Base-by-base conservation (phyloP, 148 eudicot genomes). In the Cornus florida region DNA sequence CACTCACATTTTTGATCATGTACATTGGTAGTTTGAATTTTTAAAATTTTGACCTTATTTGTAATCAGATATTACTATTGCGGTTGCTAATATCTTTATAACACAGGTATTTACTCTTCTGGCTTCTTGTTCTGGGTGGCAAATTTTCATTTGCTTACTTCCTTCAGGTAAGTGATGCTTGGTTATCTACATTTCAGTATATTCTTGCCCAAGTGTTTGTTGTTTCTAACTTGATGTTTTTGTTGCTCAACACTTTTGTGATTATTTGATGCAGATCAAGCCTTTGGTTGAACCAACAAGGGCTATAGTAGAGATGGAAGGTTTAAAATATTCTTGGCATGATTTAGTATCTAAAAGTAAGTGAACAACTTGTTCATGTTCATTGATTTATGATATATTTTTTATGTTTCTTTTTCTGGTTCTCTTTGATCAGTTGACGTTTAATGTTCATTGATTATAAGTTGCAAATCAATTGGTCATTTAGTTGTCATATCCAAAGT, bases 261-360 rank as follows among this genome's bases (percentile, higher is more conserved):
- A 57, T 67, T 14, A 71, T 14, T 66, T 72, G n/a, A 65, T 84
- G 83, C 92, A 96, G 99, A 87, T 96, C 67, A 81, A 41, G 67
- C 99, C 99, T 41, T 78, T 96, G 91, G 99, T 92, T 28, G 68
- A 77, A 41, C 99, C 99, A 53, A 96, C 99, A 46, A 68, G 79
- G 82, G 12, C 12, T 6, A 87, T 96, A 71, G 90, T 96, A 35
- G 31, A 39, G 13, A 85, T 90, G 84, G 57, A 84, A 50, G 81
- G 79, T 75, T 70, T 87, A 80, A 57, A 13, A 17, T 96, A 96
- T 82, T 89, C 97, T 23, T 96, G 99, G 99, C 99, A 96, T 88
- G 98, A 94, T 83, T 81, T 96, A 79, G 94, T 94, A 67, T 96
- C 99, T 48, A 82, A 85, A 84, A 67, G 99, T 96, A 91, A 92